Percentiles rank a stretch among this genome's conserved stretches.
These are phyloP conservation scores for Alternaria longipes DNA, from an alignment of 2,329 filamentous ascomycete genomes.

Conservation along the genomic window DNA sequence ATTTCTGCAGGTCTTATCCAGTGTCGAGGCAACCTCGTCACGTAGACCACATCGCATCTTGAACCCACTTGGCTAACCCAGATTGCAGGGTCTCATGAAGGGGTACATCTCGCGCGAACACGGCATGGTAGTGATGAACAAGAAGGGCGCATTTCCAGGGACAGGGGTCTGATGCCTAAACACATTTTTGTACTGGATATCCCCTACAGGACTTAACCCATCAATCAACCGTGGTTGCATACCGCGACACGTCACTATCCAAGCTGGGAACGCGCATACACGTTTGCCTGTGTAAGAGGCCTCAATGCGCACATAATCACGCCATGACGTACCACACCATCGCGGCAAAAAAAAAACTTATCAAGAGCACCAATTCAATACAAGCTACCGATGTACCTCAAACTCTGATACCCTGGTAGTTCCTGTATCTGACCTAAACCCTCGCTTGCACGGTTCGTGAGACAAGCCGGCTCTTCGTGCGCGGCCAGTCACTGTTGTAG, in stretches of 20 bases:
- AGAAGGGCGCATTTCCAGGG: constrained; percentile 90
- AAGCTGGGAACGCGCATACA: background rate
- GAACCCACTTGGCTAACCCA: constrained; percentile 27
- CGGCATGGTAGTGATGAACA: constrained; percentile 90
- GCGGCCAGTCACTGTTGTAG: constrained; percentile 12
- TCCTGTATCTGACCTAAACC: constrained; percentile 2
- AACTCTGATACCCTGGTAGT: background rate
- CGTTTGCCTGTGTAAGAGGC: background rate
- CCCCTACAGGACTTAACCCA: constrained; percentile 15
- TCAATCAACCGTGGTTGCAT: constrained; percentile 16
- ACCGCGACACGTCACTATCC: constrained; percentile 16
- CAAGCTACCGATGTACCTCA: background rate
- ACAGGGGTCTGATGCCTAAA: constrained; percentile 69
- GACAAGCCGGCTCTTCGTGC: constrained; percentile 6
- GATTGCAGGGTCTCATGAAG: constrained; percentile 84
- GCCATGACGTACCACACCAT: background rate
- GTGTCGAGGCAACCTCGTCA: constrained; percentile 21
- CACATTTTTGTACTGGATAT: constrained; percentile 17
- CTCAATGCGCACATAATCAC: background rate
- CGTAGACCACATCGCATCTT: constrained; percentile 6
- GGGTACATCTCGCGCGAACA: constrained; percentile 95
- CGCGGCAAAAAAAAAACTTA: background rate
- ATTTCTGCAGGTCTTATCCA: background rate
- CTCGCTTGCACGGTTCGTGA: constrained; percentile 7
- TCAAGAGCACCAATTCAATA: background rate